These are phyloP conservation scores for Paulownia fortunei DNA, from an alignment of 257 asterid genomes.

Conservation along the genomic window DNA sequence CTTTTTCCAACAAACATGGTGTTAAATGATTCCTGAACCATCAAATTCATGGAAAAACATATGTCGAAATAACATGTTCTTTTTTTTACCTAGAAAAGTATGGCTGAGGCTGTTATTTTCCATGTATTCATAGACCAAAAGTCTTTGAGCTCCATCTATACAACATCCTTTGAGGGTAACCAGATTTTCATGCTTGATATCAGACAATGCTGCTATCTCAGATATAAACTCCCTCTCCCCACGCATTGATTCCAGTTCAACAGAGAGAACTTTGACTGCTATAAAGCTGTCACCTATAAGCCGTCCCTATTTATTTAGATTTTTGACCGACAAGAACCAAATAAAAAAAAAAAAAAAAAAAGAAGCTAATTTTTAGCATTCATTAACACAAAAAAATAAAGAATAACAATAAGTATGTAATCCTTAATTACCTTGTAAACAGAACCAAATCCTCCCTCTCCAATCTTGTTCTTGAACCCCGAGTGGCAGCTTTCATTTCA, in stretches of 20 bases:
- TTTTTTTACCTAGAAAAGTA: constrained; percentile 56
- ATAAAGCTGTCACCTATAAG: constrained; percentile 52
- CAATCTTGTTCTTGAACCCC: constrained; percentile 72
- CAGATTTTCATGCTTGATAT: constrained; percentile 67
- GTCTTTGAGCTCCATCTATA: constrained; percentile 62
- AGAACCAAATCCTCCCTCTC: constrained; percentile 74
- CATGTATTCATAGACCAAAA: constrained; percentile 73
- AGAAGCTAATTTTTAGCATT: background rate
- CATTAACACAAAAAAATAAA: background rate
- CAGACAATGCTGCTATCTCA: constrained; percentile 70
- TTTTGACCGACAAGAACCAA: constrained; percentile 19
- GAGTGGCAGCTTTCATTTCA: constrained; percentile 63
- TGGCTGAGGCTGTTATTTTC: constrained; percentile 68
- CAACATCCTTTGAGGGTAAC: constrained; percentile 76
- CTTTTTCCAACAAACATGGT: background rate
- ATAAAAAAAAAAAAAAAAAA: background rate
- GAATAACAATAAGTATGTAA: background rate
- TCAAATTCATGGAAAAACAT: background rate
- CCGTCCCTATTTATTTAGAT: constrained; percentile 50
- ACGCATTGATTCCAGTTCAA: constrained; percentile 68
- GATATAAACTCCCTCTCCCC: constrained; percentile 82
- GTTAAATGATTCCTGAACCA: background rate
- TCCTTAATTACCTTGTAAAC: constrained; percentile 66
- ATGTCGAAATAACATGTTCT: background rate
- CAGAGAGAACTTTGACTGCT: constrained; percentile 70